phyloP scores from a whole-genome alignment of 2,329 filamentous ascomycete genomes.

The Didymella exigua region DNA sequence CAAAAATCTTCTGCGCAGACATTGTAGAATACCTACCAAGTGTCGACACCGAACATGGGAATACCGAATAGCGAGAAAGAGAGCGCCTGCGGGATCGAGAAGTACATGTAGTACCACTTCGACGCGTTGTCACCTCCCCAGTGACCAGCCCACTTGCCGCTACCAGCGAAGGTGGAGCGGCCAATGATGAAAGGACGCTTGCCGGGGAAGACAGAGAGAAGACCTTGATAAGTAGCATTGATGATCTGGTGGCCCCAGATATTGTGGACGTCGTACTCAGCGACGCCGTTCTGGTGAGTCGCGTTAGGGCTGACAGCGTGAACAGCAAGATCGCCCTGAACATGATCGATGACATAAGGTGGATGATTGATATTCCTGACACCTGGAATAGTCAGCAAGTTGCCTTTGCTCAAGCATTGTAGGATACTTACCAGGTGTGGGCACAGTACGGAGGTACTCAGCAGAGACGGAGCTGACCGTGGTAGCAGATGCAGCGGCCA shows the following conservation, averaged over 20 bases:
- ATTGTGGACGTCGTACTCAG: constrained; percentile 85
- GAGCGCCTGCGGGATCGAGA: constrained; percentile 77
- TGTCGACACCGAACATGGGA: constrained; percentile 70
- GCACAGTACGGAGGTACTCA: constrained; percentile 63
- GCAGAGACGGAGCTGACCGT: constrained; percentile 36
- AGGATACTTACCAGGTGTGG: too few species aligned
- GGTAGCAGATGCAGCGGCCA: constrained; percentile 45
- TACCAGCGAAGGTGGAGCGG: constrained; percentile 78
- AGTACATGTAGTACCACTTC: constrained; percentile 74
- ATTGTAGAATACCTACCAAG: constrained; percentile 50
- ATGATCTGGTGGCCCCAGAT: constrained; percentile 72
- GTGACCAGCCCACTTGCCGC: constrained; percentile 76
- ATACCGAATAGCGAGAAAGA: constrained; percentile 76
- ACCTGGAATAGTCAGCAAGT: too few species aligned
- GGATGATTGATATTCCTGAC: constrained; percentile 72
- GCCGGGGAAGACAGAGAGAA: constrained; percentile 66
- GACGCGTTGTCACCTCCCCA: constrained; percentile 78
- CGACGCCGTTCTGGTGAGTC: constrained; percentile 72
- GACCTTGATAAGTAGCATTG: constrained; percentile 75
- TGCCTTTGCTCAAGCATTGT: too few species aligned
- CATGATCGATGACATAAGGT: constrained; percentile 77
- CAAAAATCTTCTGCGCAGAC: neutral
- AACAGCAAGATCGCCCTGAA: constrained; percentile 72
- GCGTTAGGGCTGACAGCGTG: constrained; percentile 78
- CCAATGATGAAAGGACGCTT: constrained; percentile 85